Evolutionary conservation across 1,284 basidiomycete species (phyloP).

Genomic region (Fomitopsis pinicola): DNA sequence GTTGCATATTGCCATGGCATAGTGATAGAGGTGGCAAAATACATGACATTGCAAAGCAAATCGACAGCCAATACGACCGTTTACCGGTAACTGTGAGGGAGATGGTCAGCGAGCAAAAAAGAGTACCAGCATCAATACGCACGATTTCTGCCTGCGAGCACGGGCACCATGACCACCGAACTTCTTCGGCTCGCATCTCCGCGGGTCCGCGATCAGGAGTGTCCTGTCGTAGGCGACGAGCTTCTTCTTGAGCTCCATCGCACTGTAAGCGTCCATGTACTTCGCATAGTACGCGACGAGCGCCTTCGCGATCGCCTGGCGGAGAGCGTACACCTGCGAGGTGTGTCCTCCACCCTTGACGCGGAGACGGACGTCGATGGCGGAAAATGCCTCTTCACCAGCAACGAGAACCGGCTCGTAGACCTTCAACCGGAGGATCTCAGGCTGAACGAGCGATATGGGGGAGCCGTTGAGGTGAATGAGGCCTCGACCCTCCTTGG

Average conservation of each 20-base stretch:
- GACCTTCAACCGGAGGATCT: constrained; percentile 96
- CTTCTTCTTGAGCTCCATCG: constrained; percentile 96
- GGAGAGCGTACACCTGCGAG: constrained; percentile 98
- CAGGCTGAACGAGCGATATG: constrained; percentile 91
- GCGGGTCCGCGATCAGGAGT: constrained; percentile 95
- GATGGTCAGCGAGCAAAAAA: constrained; percentile 6
- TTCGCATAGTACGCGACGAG: constrained; percentile 99
- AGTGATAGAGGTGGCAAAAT: constrained; percentile 32
- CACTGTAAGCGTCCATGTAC: constrained; percentile 97
- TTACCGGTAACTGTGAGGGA: constrained; percentile 80
- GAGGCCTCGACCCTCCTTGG: constrained; percentile 95
- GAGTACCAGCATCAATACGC: constrained; percentile 20
- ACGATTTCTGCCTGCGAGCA: constrained; percentile 95
- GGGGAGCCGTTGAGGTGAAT: constrained; percentile 98
- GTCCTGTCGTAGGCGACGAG: constrained; percentile 93
- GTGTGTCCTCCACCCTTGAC: constrained; percentile 99
- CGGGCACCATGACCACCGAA: constrained; percentile 96
- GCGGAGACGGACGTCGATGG: constrained; percentile 95
- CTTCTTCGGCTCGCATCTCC: constrained; percentile 99
- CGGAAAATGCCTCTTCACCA: constrained; percentile 80
- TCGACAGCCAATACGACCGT: constrained; percentile 28
- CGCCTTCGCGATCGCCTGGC: constrained; percentile 98
- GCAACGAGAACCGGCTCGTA: constrained; percentile 94
- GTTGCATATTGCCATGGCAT: constrained; percentile 42
- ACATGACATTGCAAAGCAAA: constrained; percentile 42